Conservation (phyloP, 345 rosid genomes). For the Brassica nigra region DNA sequence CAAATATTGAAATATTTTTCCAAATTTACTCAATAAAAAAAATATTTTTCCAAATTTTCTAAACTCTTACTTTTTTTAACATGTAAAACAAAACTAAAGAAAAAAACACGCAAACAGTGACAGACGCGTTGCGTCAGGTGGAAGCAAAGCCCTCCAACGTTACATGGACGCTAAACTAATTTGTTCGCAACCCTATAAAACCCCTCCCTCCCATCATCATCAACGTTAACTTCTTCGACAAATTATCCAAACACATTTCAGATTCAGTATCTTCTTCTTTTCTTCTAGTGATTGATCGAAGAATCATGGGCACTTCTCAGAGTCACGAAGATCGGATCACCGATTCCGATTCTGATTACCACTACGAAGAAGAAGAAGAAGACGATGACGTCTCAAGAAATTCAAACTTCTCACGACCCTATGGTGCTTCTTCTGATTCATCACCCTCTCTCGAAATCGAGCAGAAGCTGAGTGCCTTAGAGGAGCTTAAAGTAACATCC, state of each 20-base stretch:
- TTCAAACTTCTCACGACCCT: conserved; percentile 17
- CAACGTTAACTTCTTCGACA: background rate
- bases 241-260: background rate
- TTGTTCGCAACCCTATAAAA: background rate
- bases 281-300: conserved; percentile 1
- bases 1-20: too few relatives aligned
- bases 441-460: conserved; percentile 56
- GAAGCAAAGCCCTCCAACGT: conserved; percentile 30
- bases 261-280: background rate
- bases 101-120: too few relatives aligned
- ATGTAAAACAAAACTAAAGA: too few relatives aligned
- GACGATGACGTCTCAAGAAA: conserved; percentile 44
- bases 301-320: conserved; percentile 63
- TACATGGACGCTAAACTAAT: conserved; percentile 22
- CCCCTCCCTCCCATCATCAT: background rate
- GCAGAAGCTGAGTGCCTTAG: conserved; percentile 58
- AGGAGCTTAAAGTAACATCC: too few relatives aligned
- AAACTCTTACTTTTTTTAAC: too few relatives aligned
- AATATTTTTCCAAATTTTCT: too few relatives aligned
- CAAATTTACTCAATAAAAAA: too few relatives aligned
- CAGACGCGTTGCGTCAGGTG: conserved; percentile 33
- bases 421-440: conserved; percentile 42
- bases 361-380: conserved; percentile 44
- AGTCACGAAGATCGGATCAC: conserved; percentile 61
- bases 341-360: conserved; percentile 45